These are phyloP conservation scores for Plantago coronopus DNA, from an alignment of 305 asterid genomes.

Conservation along the genomic window DNA sequence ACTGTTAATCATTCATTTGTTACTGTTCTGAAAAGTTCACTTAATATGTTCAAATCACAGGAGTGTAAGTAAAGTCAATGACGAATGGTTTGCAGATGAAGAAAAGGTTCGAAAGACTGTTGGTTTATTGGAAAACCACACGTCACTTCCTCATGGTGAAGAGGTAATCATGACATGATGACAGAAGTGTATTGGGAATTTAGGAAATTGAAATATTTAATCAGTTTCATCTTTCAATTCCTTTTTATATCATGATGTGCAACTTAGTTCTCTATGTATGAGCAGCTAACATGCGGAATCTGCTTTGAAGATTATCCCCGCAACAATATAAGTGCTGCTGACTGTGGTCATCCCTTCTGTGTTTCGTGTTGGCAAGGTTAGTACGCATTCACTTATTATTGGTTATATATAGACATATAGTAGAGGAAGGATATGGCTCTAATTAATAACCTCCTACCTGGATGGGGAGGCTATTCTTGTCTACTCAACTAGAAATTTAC, in stretches of 20 bases:
- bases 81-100: slow-evolving; percentile 89
- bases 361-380: slow-evolving; percentile 83
- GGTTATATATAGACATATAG: not conserved
- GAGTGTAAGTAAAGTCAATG: slow-evolving; percentile 89
- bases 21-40: slow-evolving; percentile 23
- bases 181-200: slow-evolving; percentile 17
- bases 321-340: slow-evolving; percentile 64
- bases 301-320: slow-evolving; percentile 75
- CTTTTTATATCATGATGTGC: slow-evolving; percentile 13
- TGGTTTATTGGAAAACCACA: slow-evolving; percentile 61
- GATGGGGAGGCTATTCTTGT: not conserved
- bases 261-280: slow-evolving; percentile 22
- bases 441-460: not conserved
- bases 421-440: no score
- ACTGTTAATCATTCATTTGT: slow-evolving; percentile 18
- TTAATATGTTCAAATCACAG: slow-evolving; percentile 51
- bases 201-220: slow-evolving; percentile 16
- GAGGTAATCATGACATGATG: slow-evolving; percentile 54
- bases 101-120: slow-evolving; percentile 67
- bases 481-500: not conserved
- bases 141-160: slow-evolving; percentile 55
- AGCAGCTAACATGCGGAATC: slow-evolving; percentile 93
- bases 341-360: slow-evolving; percentile 95
- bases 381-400: slow-evolving; percentile 12
- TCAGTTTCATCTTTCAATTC: slow-evolving; percentile 8